Evolutionary conservation across 73 alveolate genomes (phyloP).

Genomic region (Diophrys sp.): DNA sequence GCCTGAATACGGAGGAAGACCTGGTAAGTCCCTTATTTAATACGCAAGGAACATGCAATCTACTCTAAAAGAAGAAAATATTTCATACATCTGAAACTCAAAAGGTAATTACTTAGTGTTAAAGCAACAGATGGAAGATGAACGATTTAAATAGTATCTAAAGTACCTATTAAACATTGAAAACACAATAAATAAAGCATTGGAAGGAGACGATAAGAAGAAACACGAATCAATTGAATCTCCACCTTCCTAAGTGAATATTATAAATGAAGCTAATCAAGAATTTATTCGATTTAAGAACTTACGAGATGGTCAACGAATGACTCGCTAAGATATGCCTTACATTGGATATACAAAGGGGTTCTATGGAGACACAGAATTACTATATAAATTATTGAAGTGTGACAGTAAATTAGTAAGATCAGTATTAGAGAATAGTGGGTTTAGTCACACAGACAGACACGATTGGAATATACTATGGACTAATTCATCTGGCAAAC

Average conservation of each 20-base stretch:
- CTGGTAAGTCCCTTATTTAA: constrained; percentile 31
- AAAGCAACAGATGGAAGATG: background rate
- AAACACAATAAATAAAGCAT: background rate
- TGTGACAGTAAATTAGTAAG: constrained; percentile 56
- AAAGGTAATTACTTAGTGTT: background rate
- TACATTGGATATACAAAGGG: background rate
- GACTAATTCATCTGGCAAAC: constrained; percentile 44
- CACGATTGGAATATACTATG: constrained; percentile 77
- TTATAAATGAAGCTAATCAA: background rate
- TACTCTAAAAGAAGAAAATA: background rate
- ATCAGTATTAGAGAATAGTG: constrained; percentile 48
- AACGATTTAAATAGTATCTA: background rate
- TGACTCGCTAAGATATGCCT: background rate
- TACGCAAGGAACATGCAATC: background rate
- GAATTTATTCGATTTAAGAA: background rate
- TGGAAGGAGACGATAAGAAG: background rate
- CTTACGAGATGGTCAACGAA: background rate
- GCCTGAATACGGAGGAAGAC: constrained; percentile 45
- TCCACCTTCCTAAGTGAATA: no score
- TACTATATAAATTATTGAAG: constrained; percentile 45
- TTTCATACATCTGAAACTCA: background rate
- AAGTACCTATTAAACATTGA: constrained; percentile 4
- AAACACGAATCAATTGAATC: background rate
- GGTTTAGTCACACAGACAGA: constrained; percentile 54
- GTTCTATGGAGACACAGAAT: constrained; percentile 24